Conservation (phyloP, 2,329 filamentous ascomycete genomes). For the Pestalotiopsis sp. region DNA sequence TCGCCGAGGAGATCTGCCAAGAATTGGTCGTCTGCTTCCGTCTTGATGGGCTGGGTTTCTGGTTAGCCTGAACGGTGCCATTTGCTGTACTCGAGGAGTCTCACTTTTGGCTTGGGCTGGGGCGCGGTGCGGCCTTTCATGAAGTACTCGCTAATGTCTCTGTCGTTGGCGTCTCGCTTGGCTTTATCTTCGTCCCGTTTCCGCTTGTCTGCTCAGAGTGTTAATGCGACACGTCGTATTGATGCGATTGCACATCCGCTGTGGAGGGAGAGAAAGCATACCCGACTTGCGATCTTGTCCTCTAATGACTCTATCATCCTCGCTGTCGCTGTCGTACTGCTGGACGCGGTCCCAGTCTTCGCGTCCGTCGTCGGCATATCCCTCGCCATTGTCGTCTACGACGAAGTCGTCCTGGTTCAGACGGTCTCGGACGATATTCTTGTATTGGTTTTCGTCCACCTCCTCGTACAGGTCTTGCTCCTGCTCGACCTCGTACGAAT, state of each 20-base stretch:
- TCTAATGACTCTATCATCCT: conserved; percentile 59
- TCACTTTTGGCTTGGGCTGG: conserved; percentile 80
- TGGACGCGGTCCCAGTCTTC: conserved; percentile 86
- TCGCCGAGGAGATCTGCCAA: conserved; percentile 83
- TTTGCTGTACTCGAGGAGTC: conserved; percentile 13
- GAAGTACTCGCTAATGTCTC: conserved; percentile 94
- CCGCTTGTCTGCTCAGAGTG: conserved; percentile 67
- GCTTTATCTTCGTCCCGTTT: conserved; percentile 86
- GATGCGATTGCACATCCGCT: neutral
- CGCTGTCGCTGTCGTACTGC: conserved; percentile 72
- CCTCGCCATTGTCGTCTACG: conserved; percentile 96
- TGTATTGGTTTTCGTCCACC: conserved; percentile 96
- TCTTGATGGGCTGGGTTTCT: conserved; percentile 65
- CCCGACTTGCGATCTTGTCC: conserved; percentile 55
- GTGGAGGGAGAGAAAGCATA: conserved; percentile 23
- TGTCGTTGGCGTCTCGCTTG: conserved; percentile 83
- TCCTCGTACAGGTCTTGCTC: conserved; percentile 89
- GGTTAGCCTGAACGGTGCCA: neutral
- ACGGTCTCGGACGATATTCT: conserved; percentile 87
- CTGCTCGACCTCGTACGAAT: conserved; percentile 84
- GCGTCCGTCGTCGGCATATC: conserved; percentile 93
- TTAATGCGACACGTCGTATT: conserved; percentile 12
- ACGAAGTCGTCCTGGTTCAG: conserved; percentile 97
- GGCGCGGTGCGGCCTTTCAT: conserved; percentile 70
- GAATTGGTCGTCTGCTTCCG: conserved; percentile 87